These are phyloP conservation scores for Phytophthora lateralis DNA, from an alignment of 352 stramenopile species.

Conservation along the genomic window DNA sequence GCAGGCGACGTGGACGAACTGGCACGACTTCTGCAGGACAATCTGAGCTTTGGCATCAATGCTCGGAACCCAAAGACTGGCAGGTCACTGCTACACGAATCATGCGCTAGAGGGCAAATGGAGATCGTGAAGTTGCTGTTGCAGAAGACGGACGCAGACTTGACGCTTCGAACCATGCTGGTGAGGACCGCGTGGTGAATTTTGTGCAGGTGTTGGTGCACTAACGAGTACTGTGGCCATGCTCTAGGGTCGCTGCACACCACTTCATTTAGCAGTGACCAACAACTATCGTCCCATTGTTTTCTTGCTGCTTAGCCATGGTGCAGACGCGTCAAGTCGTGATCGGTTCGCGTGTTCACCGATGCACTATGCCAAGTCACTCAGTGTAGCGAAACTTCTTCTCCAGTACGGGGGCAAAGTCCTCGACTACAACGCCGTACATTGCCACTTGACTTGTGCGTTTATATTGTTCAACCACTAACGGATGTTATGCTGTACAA, in stretches of 20 bases:
- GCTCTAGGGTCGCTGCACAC: constrained; percentile 56
- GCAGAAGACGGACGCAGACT: constrained; percentile 44
- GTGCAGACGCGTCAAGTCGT: constrained; percentile 52
- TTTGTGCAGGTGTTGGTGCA: neutral
- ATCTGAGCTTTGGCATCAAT: constrained; percentile 42
- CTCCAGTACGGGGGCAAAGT: constrained; percentile 61
- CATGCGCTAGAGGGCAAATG: constrained; percentile 52
- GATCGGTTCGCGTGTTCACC: constrained; percentile 72
- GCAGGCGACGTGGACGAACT: constrained; percentile 39
- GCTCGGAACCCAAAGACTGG: constrained; percentile 38
- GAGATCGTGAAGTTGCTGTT: constrained; percentile 64
- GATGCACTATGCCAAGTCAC: constrained; percentile 72
- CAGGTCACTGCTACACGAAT: constrained; percentile 68
- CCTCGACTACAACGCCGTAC: constrained; percentile 65
- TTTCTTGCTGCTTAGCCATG: constrained; percentile 74
- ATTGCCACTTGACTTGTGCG: neutral
- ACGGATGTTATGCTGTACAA: neutral
- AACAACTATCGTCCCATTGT: constrained; percentile 62
- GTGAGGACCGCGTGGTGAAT: constrained; percentile 21
- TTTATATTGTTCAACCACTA: neutral
- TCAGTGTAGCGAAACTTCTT: constrained; percentile 68
- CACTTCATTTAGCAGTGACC: constrained; percentile 64
- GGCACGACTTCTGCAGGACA: constrained; percentile 20
- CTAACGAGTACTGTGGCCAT: neutral
- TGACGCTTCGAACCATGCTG: constrained; percentile 73